Base-by-base conservation (phyloP, 73 alveolate species). In the Effrenium voratum region DNA sequence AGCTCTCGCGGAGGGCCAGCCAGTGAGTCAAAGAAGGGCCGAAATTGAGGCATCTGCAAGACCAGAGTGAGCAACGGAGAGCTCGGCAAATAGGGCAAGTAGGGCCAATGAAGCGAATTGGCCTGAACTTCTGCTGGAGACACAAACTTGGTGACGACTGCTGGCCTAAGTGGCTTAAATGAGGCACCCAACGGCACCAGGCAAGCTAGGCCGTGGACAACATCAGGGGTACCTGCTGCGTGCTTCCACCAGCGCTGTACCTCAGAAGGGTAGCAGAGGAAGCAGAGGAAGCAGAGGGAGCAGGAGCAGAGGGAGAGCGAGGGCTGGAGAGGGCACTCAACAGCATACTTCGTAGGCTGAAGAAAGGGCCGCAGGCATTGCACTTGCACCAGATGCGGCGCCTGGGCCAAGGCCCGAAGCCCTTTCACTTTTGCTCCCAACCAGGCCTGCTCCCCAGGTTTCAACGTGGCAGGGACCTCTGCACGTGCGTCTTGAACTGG, bases 301-400 rank as follows among this genome's bases (percentile, higher is more conserved):
- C 63, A 8, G 63, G 26, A 30, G 81, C 81, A 34, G 81, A 0
- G 47, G 13, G 13, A 4, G 15, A 30, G 44, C 47, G 28, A 19
- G 66, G 28, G 66, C 66, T 13, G 66, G 66, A 19, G 66, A 19
- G 66, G 66, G 66, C 66, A n/a, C 97, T 90, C 97, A 44, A 90
- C 97, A 19, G 83, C 75, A 50, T 90, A 90, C 76, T 80, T 90
- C 34, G 88, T 76, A 3, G 97, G 97, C 97, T 90, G 97, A 73
- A 90, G 59, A 45, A 90, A 90, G 87, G 97, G 97, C 5, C 97
- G 97, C 73, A 90, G 76, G 75, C 97, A 90, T 52, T 90, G 97
- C 57, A 90, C 97, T 76, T 90, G 97, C 59, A 90, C 97, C n/a
- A 90, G 66, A 55, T 90, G 97, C 88, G 41, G 82, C 24, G 97